Base-by-base conservation (phyloP, 2,329 filamentous ascomycete species). In the Fusarium sp. region DNA sequence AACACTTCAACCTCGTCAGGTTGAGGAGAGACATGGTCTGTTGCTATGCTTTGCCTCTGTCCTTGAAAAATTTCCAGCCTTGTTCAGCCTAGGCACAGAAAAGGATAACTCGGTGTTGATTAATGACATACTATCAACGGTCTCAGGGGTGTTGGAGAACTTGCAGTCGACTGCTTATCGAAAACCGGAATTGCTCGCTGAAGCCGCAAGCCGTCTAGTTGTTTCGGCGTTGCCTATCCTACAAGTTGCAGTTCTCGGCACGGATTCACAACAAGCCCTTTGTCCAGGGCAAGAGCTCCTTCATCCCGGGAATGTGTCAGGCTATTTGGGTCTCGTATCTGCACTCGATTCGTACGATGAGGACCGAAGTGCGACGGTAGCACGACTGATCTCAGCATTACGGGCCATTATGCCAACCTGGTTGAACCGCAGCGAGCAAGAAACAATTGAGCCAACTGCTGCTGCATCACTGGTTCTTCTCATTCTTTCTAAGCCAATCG, bases 1-100 rank as follows among this genome's bases (percentile, higher is more conserved):
- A 41, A 74, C 75, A 2, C 83, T 92, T 8, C 77, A 78, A 44
- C 76, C 75, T 29, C 85, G 91, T 36, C 90, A 94, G 75, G 87
- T 91, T 5, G 91, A 93, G 76, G 90, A 93, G 76, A 85, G 90
- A 4, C 92, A 94, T 76, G 92, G 92, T 0, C 80, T 93, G 8
- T 76, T 93, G 1, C 80, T 92, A 12, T 87, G 87, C 35, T 81
- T 92, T n/a, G 87, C 91, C 4, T 85, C 88, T 9, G 81, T 92
- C 1, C 76, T 91, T 7, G 85, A 90, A 56, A 79, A 80, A 10
- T 74, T 88, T 15, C 84, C 86, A 1, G 75, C 73, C 7, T 64
- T 85, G 25, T 50, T 78, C 8, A 61, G 55, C 7, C 25, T 64
- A 25, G 60, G 42, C 25, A 20, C 50, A 36, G 39, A 49, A 14